A percentile compares a stretch with the other conserved stretches of the same genome.
Conservation (phyloP, 108 stramenopile species). For the Schizochytrium sp. region DNA sequence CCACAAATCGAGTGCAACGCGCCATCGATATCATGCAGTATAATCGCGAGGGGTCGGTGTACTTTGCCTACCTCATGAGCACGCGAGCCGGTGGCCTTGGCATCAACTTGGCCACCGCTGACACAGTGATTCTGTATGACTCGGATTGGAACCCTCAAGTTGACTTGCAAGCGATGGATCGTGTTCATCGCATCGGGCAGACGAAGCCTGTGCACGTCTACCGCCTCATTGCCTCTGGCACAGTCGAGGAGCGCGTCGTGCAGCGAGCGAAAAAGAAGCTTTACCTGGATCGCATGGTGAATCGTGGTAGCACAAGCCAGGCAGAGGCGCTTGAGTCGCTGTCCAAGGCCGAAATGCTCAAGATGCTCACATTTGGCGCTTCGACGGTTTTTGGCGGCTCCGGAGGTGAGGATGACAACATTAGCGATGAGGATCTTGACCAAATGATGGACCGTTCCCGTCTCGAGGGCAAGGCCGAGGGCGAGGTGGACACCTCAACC, state of each 20-base stretch:
- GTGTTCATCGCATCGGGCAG: slow-evolving; percentile 76
- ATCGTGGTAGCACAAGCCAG: slow-evolving; percentile 63
- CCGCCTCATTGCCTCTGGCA: slow-evolving; percentile 83
- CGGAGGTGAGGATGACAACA: slow-evolving; percentile 21
- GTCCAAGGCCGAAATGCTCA: slow-evolving; percentile 52
- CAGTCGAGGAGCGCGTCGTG: slow-evolving; percentile 78
- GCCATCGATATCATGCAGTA: slow-evolving; percentile 22
- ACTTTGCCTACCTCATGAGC: slow-evolving; percentile 50
- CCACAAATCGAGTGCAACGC: slow-evolving; percentile 38
- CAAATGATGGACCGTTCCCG: slow-evolving; percentile 72
- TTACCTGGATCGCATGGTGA: slow-evolving; percentile 62
- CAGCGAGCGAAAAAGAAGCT: slow-evolving; percentile 62
- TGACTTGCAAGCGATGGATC: slow-evolving; percentile 67
- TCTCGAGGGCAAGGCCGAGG: slow-evolving; percentile 80
- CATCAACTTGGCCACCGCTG: slow-evolving; percentile 74
- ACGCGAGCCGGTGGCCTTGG: slow-evolving; percentile 62
- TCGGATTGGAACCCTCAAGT: slow-evolving; percentile 95
- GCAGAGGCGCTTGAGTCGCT: slow-evolving; percentile 59
- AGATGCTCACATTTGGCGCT: slow-evolving; percentile 49
- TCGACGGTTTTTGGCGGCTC: slow-evolving; percentile 45
- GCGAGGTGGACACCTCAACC: slow-evolving; percentile 84
- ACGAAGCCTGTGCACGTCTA: slow-evolving; percentile 77
- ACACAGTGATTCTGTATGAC: slow-evolving; percentile 71
- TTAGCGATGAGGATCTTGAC: slow-evolving; percentile 57
- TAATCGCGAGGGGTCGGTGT: slow-evolving; percentile 42